These are phyloP conservation scores for Aspergillus puulaauensis DNA, from an alignment of 2,329 filamentous ascomycete genomes.

Conservation along the genomic window DNA sequence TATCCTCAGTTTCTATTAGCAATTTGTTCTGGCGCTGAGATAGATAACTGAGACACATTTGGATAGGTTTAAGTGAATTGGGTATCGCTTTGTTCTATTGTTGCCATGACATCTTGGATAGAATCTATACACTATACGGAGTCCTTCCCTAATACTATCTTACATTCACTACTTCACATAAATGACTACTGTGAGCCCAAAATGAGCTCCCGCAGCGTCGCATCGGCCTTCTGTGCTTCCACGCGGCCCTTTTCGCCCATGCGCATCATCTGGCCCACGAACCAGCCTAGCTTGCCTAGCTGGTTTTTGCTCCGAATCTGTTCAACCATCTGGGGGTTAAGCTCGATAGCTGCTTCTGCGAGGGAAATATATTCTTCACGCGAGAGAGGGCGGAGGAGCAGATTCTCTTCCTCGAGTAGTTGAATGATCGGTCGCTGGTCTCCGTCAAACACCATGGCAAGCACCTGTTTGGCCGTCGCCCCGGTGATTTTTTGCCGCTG, in stretches of 20 bases:
- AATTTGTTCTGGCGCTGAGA: constrained; percentile 13
- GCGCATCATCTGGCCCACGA: constrained; percentile 69
- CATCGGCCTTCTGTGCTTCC: constrained; percentile 59
- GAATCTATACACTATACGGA: background rate
- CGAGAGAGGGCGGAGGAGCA: constrained; percentile 56
- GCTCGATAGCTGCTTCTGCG: constrained; percentile 53
- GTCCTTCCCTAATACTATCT: background rate
- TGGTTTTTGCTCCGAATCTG: constrained; percentile 61
- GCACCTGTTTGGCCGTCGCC: constrained; percentile 60
- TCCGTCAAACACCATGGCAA: constrained; percentile 55
- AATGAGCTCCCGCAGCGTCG: constrained; percentile 53
- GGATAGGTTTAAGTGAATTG: background rate
- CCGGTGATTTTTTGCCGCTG: constrained; percentile 50
- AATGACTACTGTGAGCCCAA: constrained; percentile 13
- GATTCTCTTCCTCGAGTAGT: constrained; percentile 57
- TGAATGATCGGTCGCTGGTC: constrained; percentile 49
- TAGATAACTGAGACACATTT: background rate
- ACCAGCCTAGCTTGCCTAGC: constrained; percentile 65
- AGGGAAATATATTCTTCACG: constrained; percentile 56
- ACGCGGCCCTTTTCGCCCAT: constrained; percentile 60
- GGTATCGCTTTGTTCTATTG: background rate
- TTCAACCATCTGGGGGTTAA: constrained; percentile 58
- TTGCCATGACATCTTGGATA: constrained; percentile 5
- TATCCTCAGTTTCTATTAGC: constrained; percentile 25
- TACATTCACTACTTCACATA: background rate